A percentile compares a stretch with the other conserved stretches of the same genome.
Evolutionary conservation across 106 monocot species (phyloP).

Genomic region (Dioscorea zingiberensis): DNA sequence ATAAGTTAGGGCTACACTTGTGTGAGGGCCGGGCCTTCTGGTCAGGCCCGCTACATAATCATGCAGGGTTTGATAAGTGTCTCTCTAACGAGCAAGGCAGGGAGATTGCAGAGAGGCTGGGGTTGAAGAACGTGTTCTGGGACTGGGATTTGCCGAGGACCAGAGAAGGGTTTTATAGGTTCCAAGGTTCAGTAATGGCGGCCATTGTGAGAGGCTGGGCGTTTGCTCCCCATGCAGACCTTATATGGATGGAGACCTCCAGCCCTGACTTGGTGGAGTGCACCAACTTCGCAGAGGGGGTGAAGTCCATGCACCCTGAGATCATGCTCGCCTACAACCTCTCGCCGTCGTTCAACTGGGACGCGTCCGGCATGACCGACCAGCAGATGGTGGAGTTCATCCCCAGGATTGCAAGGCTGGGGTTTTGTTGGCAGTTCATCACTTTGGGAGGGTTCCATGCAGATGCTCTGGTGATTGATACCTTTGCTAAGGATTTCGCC

Average conservation of each 20-base stretch:
- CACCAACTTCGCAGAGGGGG: constrained; percentile 56
- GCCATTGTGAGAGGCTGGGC: constrained; percentile 70
- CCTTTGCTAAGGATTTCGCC: constrained; percentile 76
- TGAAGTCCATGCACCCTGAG: constrained; percentile 51
- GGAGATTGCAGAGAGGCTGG: constrained; percentile 49
- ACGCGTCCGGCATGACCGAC: constrained; percentile 85
- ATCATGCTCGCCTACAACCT: constrained; percentile 90
- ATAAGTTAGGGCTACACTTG: too few relatives aligned
- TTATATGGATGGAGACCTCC: constrained; percentile 95
- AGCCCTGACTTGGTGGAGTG: constrained; percentile 76
- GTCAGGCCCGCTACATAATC: too few relatives aligned
- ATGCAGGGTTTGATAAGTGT: constrained; percentile 34
- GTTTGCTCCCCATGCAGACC: constrained; percentile 59
- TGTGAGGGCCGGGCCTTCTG: too few relatives aligned
- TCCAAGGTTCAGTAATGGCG: constrained; percentile 67
- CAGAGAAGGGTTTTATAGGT: constrained; percentile 84
- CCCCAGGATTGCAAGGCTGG: constrained; percentile 68
- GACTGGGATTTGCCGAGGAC: constrained; percentile 96
- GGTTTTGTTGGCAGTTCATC: constrained; percentile 95
- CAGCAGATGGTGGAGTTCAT: constrained; percentile 76
- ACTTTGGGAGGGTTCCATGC: constrained; percentile 91
- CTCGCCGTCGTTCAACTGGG: constrained; percentile 99
- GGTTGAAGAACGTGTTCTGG: constrained; percentile 62
- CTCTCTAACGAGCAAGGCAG: constrained; percentile 50
- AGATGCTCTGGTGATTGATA: constrained; percentile 70